Base-by-base conservation (phyloP, 2,329 filamentous ascomycete species). In the Colletotrichum orchidophilum region DNA sequence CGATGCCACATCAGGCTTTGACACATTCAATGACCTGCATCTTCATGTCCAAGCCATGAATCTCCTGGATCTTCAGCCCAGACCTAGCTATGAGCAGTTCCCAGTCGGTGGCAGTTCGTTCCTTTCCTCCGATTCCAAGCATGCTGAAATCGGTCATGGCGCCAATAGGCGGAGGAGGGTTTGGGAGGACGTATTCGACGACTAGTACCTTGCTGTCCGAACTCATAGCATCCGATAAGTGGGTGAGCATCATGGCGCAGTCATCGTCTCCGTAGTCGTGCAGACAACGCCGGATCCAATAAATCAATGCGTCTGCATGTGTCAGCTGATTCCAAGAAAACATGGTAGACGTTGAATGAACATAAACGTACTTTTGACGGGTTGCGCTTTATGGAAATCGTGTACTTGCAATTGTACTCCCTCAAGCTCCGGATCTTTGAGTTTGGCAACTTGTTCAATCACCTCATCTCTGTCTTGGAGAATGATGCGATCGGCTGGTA, bases 191-290 rank as follows among this genome's bases (percentile, higher is more conserved):
- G 49, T 78, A 73, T 61, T 81, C 80, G 11, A 77, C 73, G 18
- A 82, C 76, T 8, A 82, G 74, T 0, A 82, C 65, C n/a, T 75
- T 77, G 69, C 78, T 81, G 35, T 81, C 79, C 0, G 58, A 21
- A 11, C 75, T 77, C 76, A 82, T 77, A 9, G 80, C 79, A 4
- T 73, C 71, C 3, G 74, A 66, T 4, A 82, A 59, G 3, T 75
- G 76, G 52, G 74, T 62, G 6, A 83, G 74, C 1, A 83, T 82
- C 26, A 74, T 61, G 1, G 78, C 75, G 29, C 75, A 77, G 15
- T 77, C 76, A 1, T 77, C 74, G 62, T 82, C 80, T 26, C 77
- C 72, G 67, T 81, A 83, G 65, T 83, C 79, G 67, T 83, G 82
- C 1, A 83, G 77, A 53, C 79, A 80, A 7, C 79, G 78, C 61